Percentiles rank a stretch among this genome's conserved stretches.
phyloP scores from a whole-genome alignment of 192 early-diverging fungal species.

The Rhizophagus clarus region DNA sequence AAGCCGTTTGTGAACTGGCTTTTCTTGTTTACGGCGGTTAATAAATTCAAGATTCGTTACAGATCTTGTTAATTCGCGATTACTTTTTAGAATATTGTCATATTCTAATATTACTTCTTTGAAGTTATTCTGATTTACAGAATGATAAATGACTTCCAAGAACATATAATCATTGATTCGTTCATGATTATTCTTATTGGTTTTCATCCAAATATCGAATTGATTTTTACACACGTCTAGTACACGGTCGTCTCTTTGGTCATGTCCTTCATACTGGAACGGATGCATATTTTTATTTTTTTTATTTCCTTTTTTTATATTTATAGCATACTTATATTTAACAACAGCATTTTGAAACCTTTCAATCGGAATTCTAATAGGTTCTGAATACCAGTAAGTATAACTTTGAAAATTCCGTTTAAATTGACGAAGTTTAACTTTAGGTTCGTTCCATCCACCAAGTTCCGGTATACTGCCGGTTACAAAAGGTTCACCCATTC shows the following conservation, averaged over 20 bases:
- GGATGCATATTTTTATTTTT: not conserved
- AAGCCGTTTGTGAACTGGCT: not conserved
- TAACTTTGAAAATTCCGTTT: not conserved
- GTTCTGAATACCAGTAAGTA: not conserved
- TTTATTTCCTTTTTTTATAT: not conserved
- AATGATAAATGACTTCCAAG: not conserved
- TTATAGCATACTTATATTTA: not conserved
- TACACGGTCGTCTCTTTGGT: not conserved
- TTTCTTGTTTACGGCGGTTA: not conserved
- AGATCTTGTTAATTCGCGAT: not conserved
- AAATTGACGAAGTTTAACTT: not conserved
- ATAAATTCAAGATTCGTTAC: not conserved
- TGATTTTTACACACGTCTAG: not conserved
- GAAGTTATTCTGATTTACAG: not conserved
- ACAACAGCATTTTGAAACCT: not conserved
- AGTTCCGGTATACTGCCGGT: not conserved
- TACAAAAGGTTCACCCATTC: not conserved
- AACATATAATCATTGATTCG: not conserved
- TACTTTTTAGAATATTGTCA: not conserved
- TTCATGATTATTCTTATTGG: not conserved
- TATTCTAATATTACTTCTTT: not conserved
- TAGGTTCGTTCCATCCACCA: not conserved
- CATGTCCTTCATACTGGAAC: not conserved
- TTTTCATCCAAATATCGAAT: not conserved
- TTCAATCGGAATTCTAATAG: not conserved